Base-by-base conservation (phyloP, 139 green algal genomes). In the Tetraselmis chui region DNA sequence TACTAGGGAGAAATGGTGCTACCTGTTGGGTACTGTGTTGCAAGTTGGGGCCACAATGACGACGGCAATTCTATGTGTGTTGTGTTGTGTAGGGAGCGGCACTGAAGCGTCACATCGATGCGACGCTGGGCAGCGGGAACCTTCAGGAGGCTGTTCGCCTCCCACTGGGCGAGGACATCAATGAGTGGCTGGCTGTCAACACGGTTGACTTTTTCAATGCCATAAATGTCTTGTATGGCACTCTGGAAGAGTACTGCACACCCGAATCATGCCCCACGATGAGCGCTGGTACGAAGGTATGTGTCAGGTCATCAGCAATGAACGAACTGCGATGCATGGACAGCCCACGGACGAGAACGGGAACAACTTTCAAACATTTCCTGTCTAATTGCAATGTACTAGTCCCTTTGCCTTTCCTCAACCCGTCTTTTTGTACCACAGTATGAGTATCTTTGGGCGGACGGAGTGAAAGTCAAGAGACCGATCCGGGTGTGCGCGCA, bases 401-500 rank as follows among this genome's bases (percentile, higher is more conserved):
- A n/a, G n/a, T n/a, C n/a, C n/a, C n/a, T n/a, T n/a, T n/a, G n/a
- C n/a, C n/a, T n/a, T n/a, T n/a, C n/a, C n/a, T n/a, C n/a, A n/a
- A n/a, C n/a, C n/a, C n/a, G n/a, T n/a, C n/a, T n/a, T n/a, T n/a
- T n/a, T n/a, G n/a, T n/a, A n/a, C n/a, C n/a, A n/a, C n/a, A 97
- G 91, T 99, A 97, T 83, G 96, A 99, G 87, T 99, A 99, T 86
- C 87, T 98, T 2, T 99, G 96, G 96, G 95, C 96, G 0, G 96
- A 99, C 82, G 95, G 96, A 1, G 89, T 98, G 0, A 96, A 96
- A 80, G 87, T 96, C 25, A 98, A 96, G 83, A 98, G 95, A 86
- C 97, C 97, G 0, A 87, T 99, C 30, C 91, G 96, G 83, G 83
- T 97, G 28, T 95, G 91, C 1, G 96, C 96, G 2, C 95, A 95